Conservation (phyloP, 768 basidiomycete species). For the Pulveroboletus sp. region DNA sequence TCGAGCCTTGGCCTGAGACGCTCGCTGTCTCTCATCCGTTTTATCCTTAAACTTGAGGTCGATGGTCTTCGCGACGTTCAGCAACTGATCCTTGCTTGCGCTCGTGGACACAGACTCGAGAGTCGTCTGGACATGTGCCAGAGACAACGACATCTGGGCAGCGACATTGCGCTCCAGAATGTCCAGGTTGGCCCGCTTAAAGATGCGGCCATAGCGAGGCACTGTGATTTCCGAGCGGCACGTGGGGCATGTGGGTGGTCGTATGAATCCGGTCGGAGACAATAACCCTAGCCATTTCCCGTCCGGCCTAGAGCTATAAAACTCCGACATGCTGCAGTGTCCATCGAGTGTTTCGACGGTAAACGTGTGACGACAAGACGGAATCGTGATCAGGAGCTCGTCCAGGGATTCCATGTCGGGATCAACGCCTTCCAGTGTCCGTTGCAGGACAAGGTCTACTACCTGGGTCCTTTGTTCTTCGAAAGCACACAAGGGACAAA, state of each 20-base stretch:
- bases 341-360: conserved; percentile 72
- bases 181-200: conserved; percentile 60
- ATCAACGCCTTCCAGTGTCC: conserved; percentile 46
- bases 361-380: conserved; percentile 58
- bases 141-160: conserved; percentile 42
- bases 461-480: conserved; percentile 35
- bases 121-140: conserved; percentile 28
- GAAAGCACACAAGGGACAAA: conserved; percentile 49
- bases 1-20: conserved; percentile 8
- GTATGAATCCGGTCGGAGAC: conserved; percentile 36
- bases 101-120: conserved; percentile 29
- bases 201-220: conserved; percentile 55
- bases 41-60: conserved; percentile 14
- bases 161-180: conserved; percentile 62
- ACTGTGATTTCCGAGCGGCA: conserved; percentile 56
- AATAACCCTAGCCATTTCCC: conserved; percentile 43
- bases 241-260: conserved; percentile 55
- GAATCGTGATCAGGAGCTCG: conserved; percentile 56
- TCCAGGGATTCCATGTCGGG: conserved; percentile 37
- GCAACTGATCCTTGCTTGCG: conserved; percentile 14
- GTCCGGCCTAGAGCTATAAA: conserved; percentile 37
- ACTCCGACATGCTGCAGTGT: conserved; percentile 44
- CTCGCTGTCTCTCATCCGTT: neutral
- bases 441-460: conserved; percentile 57
- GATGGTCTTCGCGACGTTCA: conserved; percentile 8